Conservation (phyloP, 768 basidiomycete species). For the Terana coerulea region DNA sequence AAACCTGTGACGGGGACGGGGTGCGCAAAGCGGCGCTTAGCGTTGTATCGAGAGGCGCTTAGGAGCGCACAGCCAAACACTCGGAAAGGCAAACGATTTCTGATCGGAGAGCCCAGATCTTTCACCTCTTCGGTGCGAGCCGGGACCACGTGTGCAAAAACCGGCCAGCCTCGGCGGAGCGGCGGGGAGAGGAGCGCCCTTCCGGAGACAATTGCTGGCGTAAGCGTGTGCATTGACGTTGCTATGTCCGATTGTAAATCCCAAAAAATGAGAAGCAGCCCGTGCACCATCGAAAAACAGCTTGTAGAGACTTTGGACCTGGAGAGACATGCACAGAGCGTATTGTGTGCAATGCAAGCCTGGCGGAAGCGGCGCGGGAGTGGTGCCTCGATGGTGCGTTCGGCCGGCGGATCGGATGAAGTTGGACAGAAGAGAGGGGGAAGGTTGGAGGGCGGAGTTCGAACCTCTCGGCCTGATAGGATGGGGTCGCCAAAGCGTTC, state of each 20-base stretch:
- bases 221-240: background rate
- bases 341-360: background rate
- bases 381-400: too few relatives aligned
- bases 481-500: constrained; percentile 3
- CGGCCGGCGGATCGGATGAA: background rate
- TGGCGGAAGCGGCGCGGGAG: background rate
- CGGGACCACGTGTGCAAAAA: too few relatives aligned
- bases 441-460: constrained; percentile 1
- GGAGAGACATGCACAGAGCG: too few relatives aligned
- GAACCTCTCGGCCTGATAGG: background rate
- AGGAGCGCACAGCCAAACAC: background rate
- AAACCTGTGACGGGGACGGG: constrained; percentile 1
- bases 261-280: too few relatives aligned
- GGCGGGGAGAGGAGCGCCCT: background rate
- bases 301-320: too few relatives aligned
- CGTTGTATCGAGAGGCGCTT: background rate
- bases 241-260: background rate
- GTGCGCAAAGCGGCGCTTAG: background rate
- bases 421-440: background rate
- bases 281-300: background rate
- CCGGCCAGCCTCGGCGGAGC: background rate
- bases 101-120: constrained; percentile 5
- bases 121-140: too few relatives aligned
- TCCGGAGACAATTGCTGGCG: background rate
- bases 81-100: background rate